Evolutionary conservation across 768 basidiomycete species (phyloP), one percentile per base, ranked within the genome.

Genomic region (Boletus barrowsii): DNA sequence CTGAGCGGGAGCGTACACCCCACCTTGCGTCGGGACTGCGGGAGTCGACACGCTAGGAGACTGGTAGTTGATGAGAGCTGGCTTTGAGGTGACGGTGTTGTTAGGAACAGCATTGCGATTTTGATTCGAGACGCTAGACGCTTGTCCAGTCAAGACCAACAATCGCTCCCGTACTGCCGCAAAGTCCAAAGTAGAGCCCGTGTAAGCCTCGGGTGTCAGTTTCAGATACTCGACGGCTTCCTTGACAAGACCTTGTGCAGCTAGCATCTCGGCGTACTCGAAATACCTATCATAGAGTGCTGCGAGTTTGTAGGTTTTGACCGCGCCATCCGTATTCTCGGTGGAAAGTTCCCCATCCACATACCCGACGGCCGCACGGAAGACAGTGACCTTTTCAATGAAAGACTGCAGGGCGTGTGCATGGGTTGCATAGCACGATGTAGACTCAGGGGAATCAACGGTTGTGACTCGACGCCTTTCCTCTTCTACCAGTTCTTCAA

Each of bases 381-480:
- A 98, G 40, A 97, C 84, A 2, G 94, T 86, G 22, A 98, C 94
- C 73, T 98, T 98, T 74, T 98, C 97, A 62, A 98, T 81, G 72
- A 98, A 95, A 0, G 88, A 86, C 67, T 98, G 96, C 40, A 99
- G 73, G 3, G 94, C 93, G 26, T 85, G 81, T 0, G 88, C 91
- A 58, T 92, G 90, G 0, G 87, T 85, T 1, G 90, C 84, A 65
- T 92, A 94, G 7, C 77, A 76, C 4, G 87, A 84, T 48, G 79
- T 72, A 43, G 61, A 71, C 59, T 75, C 69, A 32, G 71, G 61
- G 11, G 72, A 63, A 18, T 74, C 71, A 29, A 75, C 69, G 3
- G 75, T 76, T 4, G 71, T 58, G 13, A 80, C 66, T 10, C 83
- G 70, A 1, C 66, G 65, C 42, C 73, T 77, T 72, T 97, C 94